phyloP scores from a whole-genome alignment of 306 rosid species.

The Astragalus membranaceus region DNA sequence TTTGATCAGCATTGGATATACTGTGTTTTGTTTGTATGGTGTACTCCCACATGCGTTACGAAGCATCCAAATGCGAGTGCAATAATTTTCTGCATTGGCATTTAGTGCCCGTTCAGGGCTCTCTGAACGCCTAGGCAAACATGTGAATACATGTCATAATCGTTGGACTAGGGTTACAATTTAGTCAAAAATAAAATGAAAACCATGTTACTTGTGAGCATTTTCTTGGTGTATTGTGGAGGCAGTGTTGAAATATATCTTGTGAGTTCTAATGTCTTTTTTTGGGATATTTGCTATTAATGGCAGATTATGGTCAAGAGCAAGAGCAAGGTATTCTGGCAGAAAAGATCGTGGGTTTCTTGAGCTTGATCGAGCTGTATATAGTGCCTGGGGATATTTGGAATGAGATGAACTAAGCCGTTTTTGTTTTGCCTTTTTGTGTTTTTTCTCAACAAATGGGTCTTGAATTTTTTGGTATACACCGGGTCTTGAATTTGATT shows the following conservation, averaged over 20 bases:
- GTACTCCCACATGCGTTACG: too few relatives aligned
- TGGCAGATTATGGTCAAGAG: constrained; percentile 30
- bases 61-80: too few relatives aligned
- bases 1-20: neutral
- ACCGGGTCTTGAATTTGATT: neutral
- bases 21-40: too few relatives aligned
- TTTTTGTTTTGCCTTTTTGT: neutral
- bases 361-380: constrained; percentile 26
- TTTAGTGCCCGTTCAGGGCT: too few relatives aligned
- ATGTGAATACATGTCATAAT: neutral
- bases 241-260: neutral
- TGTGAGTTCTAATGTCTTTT: neutral
- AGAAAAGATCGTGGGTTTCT: neutral
- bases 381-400: constrained; percentile 21
- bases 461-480: neutral
- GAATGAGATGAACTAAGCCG: constrained; percentile 14
- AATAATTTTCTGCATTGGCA: too few relatives aligned
- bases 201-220: neutral
- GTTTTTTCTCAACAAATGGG: neutral
- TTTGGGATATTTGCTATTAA: neutral
- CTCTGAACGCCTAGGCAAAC: too few relatives aligned
- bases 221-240: neutral
- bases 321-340: neutral
- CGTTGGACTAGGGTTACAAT: neutral
- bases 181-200: neutral